Evolutionary conservation across 495 filamentous ascomycete species (phyloP).

Genomic region (Parmelia sp.): DNA sequence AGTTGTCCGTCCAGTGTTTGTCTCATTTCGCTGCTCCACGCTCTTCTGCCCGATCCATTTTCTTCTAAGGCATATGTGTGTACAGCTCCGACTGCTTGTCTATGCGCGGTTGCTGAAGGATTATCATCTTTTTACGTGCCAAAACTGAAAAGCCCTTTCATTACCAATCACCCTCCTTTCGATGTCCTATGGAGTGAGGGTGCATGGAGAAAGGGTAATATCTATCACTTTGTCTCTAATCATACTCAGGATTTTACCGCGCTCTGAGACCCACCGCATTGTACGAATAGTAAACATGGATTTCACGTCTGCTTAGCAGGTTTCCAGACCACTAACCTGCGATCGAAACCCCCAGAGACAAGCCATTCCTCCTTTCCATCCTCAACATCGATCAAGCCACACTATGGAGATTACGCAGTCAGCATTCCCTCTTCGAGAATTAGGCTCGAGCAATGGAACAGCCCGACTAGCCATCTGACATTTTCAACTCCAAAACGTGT

Average conservation of each 20-base stretch:
- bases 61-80: conserved; percentile 88
- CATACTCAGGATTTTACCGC: background rate
- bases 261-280: background rate
- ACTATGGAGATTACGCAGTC: conserved; percentile 25
- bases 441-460: background rate
- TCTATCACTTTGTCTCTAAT: conserved; percentile 17
- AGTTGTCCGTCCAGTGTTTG: background rate
- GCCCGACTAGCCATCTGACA: background rate
- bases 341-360: conserved; percentile 66
- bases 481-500: background rate
- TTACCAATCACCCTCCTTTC: conserved; percentile 86
- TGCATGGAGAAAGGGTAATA: conserved; percentile 91
- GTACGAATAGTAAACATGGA: background rate
- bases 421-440: background rate
- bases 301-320: background rate
- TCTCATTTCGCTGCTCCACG: background rate
- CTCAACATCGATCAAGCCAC: conserved; percentile 44
- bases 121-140: conserved; percentile 77
- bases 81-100: conserved; percentile 79
- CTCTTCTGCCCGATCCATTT: background rate
- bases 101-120: conserved; percentile 94
- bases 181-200: conserved; percentile 54
- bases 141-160: conserved; percentile 61
- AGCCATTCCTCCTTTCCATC: conserved; percentile 48
- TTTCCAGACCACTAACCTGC: conserved; percentile 55